Base-by-base conservation (phyloP, 1,284 basidiomycete genomes). In the Trichosporon sp. region DNA sequence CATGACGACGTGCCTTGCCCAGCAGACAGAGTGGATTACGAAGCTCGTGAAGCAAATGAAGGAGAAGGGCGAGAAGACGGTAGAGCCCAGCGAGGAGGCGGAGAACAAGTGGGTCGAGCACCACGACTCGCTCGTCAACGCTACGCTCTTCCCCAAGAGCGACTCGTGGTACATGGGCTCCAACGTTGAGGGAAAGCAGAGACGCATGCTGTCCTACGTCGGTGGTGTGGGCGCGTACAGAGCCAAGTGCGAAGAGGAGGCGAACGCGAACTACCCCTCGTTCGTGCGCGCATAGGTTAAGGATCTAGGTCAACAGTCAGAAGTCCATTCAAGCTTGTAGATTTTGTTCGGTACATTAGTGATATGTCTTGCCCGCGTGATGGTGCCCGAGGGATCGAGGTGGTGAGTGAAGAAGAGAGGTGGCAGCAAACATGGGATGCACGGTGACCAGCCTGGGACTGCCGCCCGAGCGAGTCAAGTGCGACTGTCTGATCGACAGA, bases 141-240 rank as follows among this genome's bases (percentile, higher is more conserved):
- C 67, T 1, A 70, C 72, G 8, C 65, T 73, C 12, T 65, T 70
- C 19, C 43, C 67, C 21, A 68, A 66, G 56, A 64, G 69, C 7
- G 65, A 70, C 67, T 70, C 69, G 56, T 72, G 71, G 71, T 73
- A 73, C 68, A 70, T 70, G 69, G 72, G 72, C 38, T 68, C 67
- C 10, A 73, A 73, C 61, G 67, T 73, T 11, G 65, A 67, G 3
- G 72, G 72, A 19, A 73, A 73, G 72, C 56, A 65, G 4, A 51
- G 72, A n/a, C 69, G 69, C 19, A 48, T 73, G 35, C 26, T 70
- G 11, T 68, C 68, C 12, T 73, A 73, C 67, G 51, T 70, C n/a
- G 72, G 72, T 54, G 72, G 72, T 4, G 69, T 73, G 11, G 72
- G 69, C 26, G 11, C 19, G 10, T 73, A 73, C 56, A 56, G 69